phyloP scores from a whole-genome alignment of 225 moss, liverwort and hornwort genomes.

The Climacium dendroides region DNA sequence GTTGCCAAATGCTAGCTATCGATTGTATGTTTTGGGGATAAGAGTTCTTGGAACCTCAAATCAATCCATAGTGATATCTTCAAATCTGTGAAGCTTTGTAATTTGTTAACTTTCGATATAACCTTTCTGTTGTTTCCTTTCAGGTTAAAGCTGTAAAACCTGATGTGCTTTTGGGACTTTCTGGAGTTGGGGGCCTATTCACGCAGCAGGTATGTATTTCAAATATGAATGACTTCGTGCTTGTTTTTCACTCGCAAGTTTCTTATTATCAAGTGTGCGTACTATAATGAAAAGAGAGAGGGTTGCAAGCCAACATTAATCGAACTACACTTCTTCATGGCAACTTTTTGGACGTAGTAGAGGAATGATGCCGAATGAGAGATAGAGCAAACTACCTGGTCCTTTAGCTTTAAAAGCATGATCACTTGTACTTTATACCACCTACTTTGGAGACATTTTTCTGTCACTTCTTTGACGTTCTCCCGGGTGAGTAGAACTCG shows the following conservation, averaged over 20 bases:
- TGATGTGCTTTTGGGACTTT: constrained; percentile 87
- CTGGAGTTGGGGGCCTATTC: constrained; percentile 85
- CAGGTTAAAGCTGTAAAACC: constrained; percentile 75
- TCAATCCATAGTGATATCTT: neutral
- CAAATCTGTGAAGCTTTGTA: neutral
- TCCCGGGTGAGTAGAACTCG: neutral
- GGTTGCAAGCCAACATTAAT: neutral
- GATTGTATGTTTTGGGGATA: neutral
- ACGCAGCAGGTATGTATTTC: constrained; percentile 45
- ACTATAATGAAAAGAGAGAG: neutral
- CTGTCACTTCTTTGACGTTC: neutral
- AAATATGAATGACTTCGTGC: neutral
- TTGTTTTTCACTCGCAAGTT: neutral
- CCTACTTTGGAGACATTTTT: neutral
- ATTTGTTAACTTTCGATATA: neutral
- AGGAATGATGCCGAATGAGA: neutral
- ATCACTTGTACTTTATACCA: neutral
- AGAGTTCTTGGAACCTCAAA: neutral
- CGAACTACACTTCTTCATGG: neutral
- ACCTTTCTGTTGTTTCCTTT: neutral
- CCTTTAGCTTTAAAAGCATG: neutral
- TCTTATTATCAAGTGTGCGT: neutral
- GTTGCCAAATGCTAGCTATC: neutral
- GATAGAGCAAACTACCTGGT: neutral
- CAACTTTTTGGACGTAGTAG: neutral